Evolutionary conservation across 2,329 filamentous ascomycete genomes (phyloP).

Genomic region (Xylariaceae sp.): DNA sequence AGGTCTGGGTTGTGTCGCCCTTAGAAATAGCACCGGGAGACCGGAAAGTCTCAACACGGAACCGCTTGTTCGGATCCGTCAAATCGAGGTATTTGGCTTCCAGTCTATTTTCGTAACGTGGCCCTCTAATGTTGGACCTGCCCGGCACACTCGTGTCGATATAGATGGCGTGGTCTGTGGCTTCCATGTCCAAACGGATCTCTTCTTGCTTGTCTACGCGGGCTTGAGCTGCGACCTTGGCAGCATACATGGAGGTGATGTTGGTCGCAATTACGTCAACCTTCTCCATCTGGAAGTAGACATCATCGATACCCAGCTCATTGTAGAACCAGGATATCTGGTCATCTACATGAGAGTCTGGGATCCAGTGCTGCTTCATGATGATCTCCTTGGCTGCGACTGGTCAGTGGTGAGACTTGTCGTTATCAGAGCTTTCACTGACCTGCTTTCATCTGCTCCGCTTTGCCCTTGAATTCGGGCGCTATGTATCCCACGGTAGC

Average conservation of each 20-base stretch:
- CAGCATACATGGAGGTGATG: conserved; percentile 93
- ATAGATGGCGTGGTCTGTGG: conserved; percentile 91
- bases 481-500: conserved; percentile 92
- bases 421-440: conserved; percentile 25
- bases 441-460: conserved; percentile 83
- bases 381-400: conserved; percentile 73
- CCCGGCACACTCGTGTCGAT: conserved; percentile 96
- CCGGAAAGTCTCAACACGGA: conserved; percentile 95
- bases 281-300: conserved; percentile 91
- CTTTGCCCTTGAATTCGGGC: conserved; percentile 88
- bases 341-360: conserved; percentile 72
- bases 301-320: conserved; percentile 94
- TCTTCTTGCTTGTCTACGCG: conserved; percentile 91
- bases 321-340: conserved; percentile 98
- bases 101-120: conserved; percentile 89
- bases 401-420: not conserved
- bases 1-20: conserved; percentile 65
- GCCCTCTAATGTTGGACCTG: conserved; percentile 68
- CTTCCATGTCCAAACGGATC: conserved; percentile 94
- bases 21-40: conserved; percentile 76
- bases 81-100: conserved; percentile 93
- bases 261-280: conserved; percentile 86
- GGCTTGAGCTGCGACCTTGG: conserved; percentile 90
- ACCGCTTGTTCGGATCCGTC: conserved; percentile 66
- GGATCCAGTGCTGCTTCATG: conserved; percentile 78